Conservation (phyloP, 106 monocot species). For the Dioscorea zingiberensis region DNA sequence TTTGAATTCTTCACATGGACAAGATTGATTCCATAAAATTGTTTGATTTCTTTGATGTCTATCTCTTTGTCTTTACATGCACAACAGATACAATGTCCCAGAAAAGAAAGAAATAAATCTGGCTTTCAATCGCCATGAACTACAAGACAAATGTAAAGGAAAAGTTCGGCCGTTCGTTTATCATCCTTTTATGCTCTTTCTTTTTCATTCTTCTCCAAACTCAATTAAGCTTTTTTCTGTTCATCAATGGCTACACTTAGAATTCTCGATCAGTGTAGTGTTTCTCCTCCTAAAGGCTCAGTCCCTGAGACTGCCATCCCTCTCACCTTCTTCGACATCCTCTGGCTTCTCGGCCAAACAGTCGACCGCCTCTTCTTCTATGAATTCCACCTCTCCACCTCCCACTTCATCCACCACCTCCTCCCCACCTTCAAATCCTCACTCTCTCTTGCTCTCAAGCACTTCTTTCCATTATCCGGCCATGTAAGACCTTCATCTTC, state of each 20-base stretch:
- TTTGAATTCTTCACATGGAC: too few relatives aligned
- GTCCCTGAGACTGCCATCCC: constrained; percentile 6
- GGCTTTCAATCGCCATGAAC: too few relatives aligned
- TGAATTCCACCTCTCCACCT: constrained; percentile 3
- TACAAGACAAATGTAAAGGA: too few relatives aligned
- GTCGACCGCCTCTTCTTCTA: constrained; percentile 20
- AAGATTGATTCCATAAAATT: too few relatives aligned
- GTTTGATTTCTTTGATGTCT: too few relatives aligned
- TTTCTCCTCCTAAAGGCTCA: not conserved
- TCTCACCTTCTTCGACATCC: constrained; percentile 9
- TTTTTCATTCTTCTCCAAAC: too few relatives aligned
- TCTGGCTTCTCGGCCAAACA: not conserved
- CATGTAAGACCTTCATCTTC: not conserved
- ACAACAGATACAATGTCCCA: too few relatives aligned
- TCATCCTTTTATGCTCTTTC: too few relatives aligned
- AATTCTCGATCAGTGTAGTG: not conserved
- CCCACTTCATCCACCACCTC: constrained; percentile 5
- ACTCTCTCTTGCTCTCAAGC: constrained; percentile 2
- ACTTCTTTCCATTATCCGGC: constrained; percentile 30
- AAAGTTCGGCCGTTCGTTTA: too few relatives aligned
- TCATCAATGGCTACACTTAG: not conserved
- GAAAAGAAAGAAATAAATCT: too few relatives aligned
- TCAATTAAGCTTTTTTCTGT: not conserved
- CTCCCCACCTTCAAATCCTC: constrained; percentile 7
- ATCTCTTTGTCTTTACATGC: too few relatives aligned